Percentiles rank a stretch among this genome's conserved stretches.
Conservation (phyloP, 2,329 filamentous ascomycete genomes). For the Talaromyces sp. region DNA sequence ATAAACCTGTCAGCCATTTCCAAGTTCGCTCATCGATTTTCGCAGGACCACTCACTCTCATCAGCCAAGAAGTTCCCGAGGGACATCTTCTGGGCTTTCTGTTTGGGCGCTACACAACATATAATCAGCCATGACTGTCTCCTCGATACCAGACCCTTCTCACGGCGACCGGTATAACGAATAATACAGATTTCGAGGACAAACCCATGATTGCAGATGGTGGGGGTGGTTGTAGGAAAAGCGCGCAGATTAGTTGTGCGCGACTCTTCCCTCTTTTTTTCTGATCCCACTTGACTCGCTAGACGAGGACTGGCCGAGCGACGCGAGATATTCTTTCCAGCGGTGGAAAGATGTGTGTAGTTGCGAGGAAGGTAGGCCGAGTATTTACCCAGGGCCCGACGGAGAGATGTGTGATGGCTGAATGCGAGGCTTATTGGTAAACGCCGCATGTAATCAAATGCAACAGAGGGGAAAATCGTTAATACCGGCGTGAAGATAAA, state of each 20-base stretch:
- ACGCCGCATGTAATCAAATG: slow-evolving; percentile 16
- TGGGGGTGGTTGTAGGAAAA: slow-evolving; percentile 35
- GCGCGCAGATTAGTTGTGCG: slow-evolving; percentile 42
- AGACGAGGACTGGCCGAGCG: neutral
- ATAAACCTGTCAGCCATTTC: slow-evolving; percentile 30
- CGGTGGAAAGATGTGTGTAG: neutral
- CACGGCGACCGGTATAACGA: slow-evolving; percentile 1
- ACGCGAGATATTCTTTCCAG: slow-evolving; percentile 4
- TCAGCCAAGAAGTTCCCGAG: slow-evolving; percentile 94
- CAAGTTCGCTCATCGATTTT: slow-evolving; percentile 12
- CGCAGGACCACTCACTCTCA: slow-evolving; percentile 65
- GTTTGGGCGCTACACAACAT: slow-evolving; percentile 73
- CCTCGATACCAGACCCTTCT: slow-evolving; percentile 2
- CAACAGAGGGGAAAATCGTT: slow-evolving; percentile 28
- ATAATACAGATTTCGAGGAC: slow-evolving; percentile 24
- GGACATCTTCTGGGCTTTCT: slow-evolving; percentile 94
- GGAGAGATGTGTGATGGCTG: neutral
- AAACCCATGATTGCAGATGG: slow-evolving; percentile 61
- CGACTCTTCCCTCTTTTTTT: slow-evolving; percentile 32
- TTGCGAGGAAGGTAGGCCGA: neutral
- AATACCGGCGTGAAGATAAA: slow-evolving; percentile 37
- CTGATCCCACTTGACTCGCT: slow-evolving; percentile 21
- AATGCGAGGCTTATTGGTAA: slow-evolving; percentile 6
- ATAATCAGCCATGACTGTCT: slow-evolving; percentile 46
- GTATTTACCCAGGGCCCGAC: neutral